Evolutionary conservation across 805 yeast species (phyloP).

Genomic region (Wickerhamomyces hampshirensis): DNA sequence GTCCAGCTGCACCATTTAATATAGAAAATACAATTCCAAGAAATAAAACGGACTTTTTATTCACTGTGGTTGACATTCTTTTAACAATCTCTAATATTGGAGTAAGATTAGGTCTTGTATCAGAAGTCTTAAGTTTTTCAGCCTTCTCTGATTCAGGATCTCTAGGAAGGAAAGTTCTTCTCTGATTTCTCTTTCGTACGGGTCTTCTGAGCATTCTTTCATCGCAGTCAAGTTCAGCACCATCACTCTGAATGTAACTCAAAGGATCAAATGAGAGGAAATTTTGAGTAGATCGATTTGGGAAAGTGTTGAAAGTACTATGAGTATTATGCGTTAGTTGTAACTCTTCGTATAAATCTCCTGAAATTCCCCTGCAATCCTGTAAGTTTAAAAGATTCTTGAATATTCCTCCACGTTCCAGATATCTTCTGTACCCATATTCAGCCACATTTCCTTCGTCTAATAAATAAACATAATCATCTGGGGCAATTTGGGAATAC

Average conservation of each 20-base stretch:
- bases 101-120: constrained; percentile 21
- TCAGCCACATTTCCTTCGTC: constrained; percentile 53
- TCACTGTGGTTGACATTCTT: constrained; percentile 26
- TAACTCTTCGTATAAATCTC: too few relatives aligned
- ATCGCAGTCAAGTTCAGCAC: constrained; percentile 7
- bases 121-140: constrained; percentile 1
- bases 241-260: constrained; percentile 8
- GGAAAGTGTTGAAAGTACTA: too few relatives aligned
- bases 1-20: constrained; percentile 60
- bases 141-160: constrained; percentile 3
- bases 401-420: constrained; percentile 24
- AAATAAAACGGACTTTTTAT: constrained; percentile 25
- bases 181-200: constrained; percentile 1
- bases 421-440: constrained; percentile 33
- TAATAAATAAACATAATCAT: constrained; percentile 58
- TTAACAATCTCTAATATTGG: constrained; percentile 26
- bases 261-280: constrained; percentile 19
- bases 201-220: neutral
- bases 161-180: too few relatives aligned
- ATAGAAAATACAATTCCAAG: constrained; percentile 53
- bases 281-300: constrained; percentile 14
- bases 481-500: constrained; percentile 44
- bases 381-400: constrained; percentile 16
- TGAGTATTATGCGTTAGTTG: too few relatives aligned
- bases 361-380: constrained; percentile 7